These are phyloP conservation scores for Coemansia sp. DNA, from an alignment of 192 early-diverging fungal genomes.

Conservation along the genomic window DNA sequence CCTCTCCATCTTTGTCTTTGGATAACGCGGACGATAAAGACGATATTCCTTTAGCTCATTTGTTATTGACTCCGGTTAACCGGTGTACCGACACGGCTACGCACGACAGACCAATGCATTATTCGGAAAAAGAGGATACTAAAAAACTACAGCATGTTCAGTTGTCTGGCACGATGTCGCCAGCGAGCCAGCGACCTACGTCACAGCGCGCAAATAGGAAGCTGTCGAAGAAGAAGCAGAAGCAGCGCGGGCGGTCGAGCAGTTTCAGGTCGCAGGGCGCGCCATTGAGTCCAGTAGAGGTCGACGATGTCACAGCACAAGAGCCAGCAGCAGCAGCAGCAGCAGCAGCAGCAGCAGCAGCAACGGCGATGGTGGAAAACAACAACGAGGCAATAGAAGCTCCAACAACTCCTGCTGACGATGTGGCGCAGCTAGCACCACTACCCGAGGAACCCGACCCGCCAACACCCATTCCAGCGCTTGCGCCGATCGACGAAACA, in stretches of 20 bases:
- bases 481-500: neutral
- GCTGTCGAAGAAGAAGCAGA: constrained; percentile 6
- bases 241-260: neutral
- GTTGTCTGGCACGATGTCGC: neutral
- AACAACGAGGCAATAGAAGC: neutral
- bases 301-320: neutral
- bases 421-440: neutral
- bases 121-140: neutral
- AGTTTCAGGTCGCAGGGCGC: neutral
- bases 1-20: neutral
- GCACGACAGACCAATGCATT: neutral
- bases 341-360: too few relatives aligned
- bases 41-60: neutral
- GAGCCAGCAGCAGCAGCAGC: too few relatives aligned
- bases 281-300: neutral
- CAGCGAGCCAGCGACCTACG: neutral
- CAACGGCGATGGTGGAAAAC: neutral
- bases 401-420: neutral
- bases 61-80: neutral
- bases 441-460: neutral
- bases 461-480: too few relatives aligned
- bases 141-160: neutral
- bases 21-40: neutral
- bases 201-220: constrained; percentile 1
- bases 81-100: neutral